Conservation (phyloP, 306 rosid genomes). For the Elaeagnus macrophylla region DNA sequence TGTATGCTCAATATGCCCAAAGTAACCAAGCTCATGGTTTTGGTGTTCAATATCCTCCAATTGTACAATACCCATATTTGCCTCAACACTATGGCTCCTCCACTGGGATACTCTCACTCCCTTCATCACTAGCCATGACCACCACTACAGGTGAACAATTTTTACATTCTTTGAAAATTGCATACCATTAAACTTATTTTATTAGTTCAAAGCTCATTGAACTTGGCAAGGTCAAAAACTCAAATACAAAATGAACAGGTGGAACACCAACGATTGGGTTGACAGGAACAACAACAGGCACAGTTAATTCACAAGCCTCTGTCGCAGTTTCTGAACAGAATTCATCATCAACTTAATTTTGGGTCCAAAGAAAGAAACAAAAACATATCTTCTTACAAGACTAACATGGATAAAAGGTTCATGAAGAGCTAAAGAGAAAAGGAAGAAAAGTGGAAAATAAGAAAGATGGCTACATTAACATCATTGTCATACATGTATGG, state of each 20-base stretch:
- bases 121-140: conserved; percentile 45
- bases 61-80: conserved; percentile 54
- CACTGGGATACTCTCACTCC: conserved; percentile 49
- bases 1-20: conserved; percentile 59
- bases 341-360: conserved; percentile 34
- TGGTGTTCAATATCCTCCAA: conserved; percentile 65
- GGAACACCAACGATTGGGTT: conserved; percentile 1
- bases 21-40: conserved; percentile 48
- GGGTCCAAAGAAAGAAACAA: conserved; percentile 2
- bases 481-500: conserved; percentile 21
- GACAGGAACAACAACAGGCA: conserved; percentile 30
- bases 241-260: conserved; percentile 11
- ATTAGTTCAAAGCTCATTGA: not conserved
- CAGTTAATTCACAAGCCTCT: conserved; percentile 36
- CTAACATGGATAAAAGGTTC: conserved; percentile 22
- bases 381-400: conserved; percentile 26
- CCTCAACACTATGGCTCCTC: conserved; percentile 56
- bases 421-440: conserved; percentile 18
- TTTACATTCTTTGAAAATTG: not conserved
- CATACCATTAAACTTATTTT: not conserved
- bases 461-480: conserved; percentile 22
- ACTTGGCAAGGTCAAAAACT: not conserved
- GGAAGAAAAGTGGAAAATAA: conserved; percentile 14
- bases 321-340: conserved; percentile 45
- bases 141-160: conserved; percentile 36